Percentiles rank a stretch among this genome's conserved stretches.
phyloP scores from a whole-genome alignment of 1,284 basidiomycete genomes.

The Ceratorhiza oryzae-sativae region DNA sequence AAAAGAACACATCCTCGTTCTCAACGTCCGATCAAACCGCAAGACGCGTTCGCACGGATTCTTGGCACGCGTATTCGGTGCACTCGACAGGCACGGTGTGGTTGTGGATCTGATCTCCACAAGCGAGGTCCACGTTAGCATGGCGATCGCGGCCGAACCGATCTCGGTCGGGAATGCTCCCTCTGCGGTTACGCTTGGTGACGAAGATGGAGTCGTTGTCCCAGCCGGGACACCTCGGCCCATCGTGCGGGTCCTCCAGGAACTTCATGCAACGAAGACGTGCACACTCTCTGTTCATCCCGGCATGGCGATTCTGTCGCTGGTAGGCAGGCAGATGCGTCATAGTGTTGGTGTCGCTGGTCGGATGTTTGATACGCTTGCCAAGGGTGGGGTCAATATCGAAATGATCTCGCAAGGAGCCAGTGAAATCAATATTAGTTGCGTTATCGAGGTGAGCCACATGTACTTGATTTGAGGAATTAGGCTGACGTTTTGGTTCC shows the following conservation, averaged over 20 bases:
- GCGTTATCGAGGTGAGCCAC: constrained; percentile 73
- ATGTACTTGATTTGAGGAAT: background rate
- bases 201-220: constrained; percentile 5
- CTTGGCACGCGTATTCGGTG: constrained; percentile 92
- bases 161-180: constrained; percentile 54
- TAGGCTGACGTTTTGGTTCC: background rate
- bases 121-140: constrained; percentile 96
- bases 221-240: constrained; percentile 22
- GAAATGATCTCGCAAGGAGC: constrained; percentile 99
- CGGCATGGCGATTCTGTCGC: constrained; percentile 95
- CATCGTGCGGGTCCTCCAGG: background rate
- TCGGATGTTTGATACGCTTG: constrained; percentile 94
- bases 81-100: constrained; percentile 89
- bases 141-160: constrained; percentile 75
- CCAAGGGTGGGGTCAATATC: constrained; percentile 94
- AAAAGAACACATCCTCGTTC: constrained; percentile 91
- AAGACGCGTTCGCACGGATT: constrained; percentile 98
- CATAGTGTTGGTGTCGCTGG: constrained; percentile 96
- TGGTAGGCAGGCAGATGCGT: constrained; percentile 94
- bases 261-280: constrained; percentile 26
- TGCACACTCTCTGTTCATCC: constrained; percentile 67
- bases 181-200: constrained; percentile 19
- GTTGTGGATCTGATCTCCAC: constrained; percentile 98
- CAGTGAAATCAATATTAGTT: constrained; percentile 97
- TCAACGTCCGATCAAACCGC: constrained; percentile 95